phyloP scores from a whole-genome alignment of 202 grass and related monocot species.

The Saccharum hybrid region DNA sequence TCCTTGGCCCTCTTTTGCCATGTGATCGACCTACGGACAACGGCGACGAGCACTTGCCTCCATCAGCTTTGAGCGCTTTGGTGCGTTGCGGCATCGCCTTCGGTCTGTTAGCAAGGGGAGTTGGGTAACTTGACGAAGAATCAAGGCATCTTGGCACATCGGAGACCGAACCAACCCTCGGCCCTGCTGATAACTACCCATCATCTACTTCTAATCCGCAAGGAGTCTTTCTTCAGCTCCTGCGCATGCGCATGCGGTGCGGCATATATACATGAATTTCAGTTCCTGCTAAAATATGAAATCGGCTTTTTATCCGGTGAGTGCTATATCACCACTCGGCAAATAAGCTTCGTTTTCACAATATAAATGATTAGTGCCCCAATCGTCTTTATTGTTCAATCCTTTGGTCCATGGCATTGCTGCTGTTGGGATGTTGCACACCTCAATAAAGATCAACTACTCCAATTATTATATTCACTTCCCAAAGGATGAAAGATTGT shows the following conservation, averaged over 20 bases:
- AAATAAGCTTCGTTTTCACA: too few relatives aligned
- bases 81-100: not conserved
- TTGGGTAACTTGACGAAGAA: conserved; percentile 40
- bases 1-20: not conserved
- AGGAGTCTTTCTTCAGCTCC: not conserved
- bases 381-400: not conserved
- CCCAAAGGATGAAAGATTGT: not conserved
- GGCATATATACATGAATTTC: not conserved
- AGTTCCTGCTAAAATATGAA: not conserved
- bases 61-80: conserved; percentile 15
- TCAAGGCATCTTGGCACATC: conserved; percentile 45
- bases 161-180: conserved; percentile 6
- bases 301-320: not conserved
- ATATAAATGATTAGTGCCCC: not conserved
- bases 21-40: conserved; percentile 11
- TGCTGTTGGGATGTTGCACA: conserved; percentile 19
- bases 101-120: not conserved
- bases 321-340: too few relatives aligned
- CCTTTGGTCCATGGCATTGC: conserved; percentile 6
- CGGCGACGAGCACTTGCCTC: not conserved
- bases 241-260: not conserved
- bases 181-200: not conserved
- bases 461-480: not conserved
- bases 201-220: not conserved
- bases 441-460: conserved; percentile 1